A percentile compares a stretch with the other conserved stretches of the same genome.
Conservation (phyloP, 306 rosid genomes). For the Betula pendula region DNA sequence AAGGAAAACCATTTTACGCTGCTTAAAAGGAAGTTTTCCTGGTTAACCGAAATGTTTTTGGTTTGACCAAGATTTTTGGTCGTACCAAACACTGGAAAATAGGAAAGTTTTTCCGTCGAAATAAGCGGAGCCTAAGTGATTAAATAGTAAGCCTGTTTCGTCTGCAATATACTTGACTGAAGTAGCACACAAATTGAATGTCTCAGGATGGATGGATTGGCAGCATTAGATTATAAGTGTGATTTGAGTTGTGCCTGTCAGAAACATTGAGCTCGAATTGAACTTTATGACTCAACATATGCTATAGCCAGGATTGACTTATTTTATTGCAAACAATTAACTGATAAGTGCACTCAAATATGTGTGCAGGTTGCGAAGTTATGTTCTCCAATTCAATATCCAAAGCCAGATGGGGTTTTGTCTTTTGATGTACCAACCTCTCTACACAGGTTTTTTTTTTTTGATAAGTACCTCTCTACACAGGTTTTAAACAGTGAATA, state of each 20-base stretch:
- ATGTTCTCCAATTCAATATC: conserved; percentile 76
- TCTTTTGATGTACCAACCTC: conserved; percentile 91
- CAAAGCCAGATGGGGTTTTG: conserved; percentile 80
- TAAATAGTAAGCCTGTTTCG: background rate
- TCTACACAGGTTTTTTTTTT: conserved; percentile 89
- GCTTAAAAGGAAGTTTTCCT: too few relatives aligned
- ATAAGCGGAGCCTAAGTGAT: background rate
- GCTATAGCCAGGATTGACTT: background rate
- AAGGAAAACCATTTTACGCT: too few relatives aligned
- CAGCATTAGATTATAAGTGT: background rate
- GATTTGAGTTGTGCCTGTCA: background rate
- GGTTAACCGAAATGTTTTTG: too few relatives aligned
- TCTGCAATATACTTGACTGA: background rate
- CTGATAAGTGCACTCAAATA: conserved; percentile 14
- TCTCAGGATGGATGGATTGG: background rate
- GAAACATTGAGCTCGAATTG: background rate
- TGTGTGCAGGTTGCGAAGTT: conserved; percentile 55
- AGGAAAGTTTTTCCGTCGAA: too few relatives aligned
- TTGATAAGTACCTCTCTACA: conserved; percentile 94
- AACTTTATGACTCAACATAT: too few relatives aligned
- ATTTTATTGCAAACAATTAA: background rate
- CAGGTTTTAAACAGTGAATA: conserved; percentile 57
- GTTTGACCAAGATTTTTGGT: too few relatives aligned
- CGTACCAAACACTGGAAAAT: too few relatives aligned
- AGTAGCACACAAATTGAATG: background rate